Percentiles rank a stretch among this genome's conserved stretches.
phyloP scores from a whole-genome alignment of 2,329 filamentous ascomycete species.

The Penicillium brasilianum region DNA sequence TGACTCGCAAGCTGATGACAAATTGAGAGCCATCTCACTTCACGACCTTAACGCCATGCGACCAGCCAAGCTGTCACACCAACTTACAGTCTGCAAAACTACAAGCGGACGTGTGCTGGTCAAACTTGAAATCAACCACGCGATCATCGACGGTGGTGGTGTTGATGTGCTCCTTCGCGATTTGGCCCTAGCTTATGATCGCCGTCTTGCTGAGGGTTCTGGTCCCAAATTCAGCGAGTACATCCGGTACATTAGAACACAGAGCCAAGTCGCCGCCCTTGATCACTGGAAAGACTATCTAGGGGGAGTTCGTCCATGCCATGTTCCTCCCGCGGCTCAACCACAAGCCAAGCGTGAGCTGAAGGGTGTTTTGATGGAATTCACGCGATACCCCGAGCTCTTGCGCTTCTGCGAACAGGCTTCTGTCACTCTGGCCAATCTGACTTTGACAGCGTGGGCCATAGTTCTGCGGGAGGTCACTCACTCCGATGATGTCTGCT shows the following conservation, averaged over 20 bases:
- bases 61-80: slow-evolving; percentile 39
- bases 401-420: slow-evolving; percentile 40
- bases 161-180: slow-evolving; percentile 41
- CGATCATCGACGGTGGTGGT: slow-evolving; percentile 45
- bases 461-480: slow-evolving; percentile 43
- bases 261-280: slow-evolving; percentile 35
- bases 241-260: slow-evolving; percentile 40
- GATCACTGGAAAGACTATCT: slow-evolving; percentile 45
- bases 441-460: slow-evolving; percentile 47
- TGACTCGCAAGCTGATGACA: slow-evolving; percentile 34
- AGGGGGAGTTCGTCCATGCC: slow-evolving; percentile 39
- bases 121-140: slow-evolving; percentile 47
- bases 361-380: slow-evolving; percentile 36
- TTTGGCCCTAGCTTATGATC: slow-evolving; percentile 39
- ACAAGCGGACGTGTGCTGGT: slow-evolving; percentile 37
- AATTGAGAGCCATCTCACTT: slow-evolving; percentile 36
- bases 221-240: slow-evolving; percentile 46
- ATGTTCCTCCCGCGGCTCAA: slow-evolving; percentile 29
- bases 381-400: slow-evolving; percentile 38
- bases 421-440: slow-evolving; percentile 42
- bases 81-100: slow-evolving; percentile 42
- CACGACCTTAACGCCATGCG: slow-evolving; percentile 32
- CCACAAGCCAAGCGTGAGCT: slow-evolving; percentile 28
- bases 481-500: slow-evolving; percentile 46
- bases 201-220: slow-evolving; percentile 31